Evolutionary conservation across 1,139 yeast genomes (phyloP), one percentile per base, ranked within the genome.

Genomic region (Lodderomyces beijingensis): DNA sequence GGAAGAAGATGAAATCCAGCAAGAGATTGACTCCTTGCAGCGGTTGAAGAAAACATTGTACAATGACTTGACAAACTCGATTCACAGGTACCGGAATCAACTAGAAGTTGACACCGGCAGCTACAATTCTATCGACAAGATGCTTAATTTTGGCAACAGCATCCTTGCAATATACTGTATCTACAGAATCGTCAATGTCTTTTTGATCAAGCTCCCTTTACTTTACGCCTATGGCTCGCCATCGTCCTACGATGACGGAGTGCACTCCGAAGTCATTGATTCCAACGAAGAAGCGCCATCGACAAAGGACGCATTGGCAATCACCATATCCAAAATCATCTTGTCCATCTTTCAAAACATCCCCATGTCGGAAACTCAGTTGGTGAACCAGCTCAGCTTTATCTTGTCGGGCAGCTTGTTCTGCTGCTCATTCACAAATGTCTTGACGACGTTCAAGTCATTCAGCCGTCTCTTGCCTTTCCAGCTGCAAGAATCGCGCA

Each of bases 381-480:
- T 83, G 47, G 70, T 79, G 5, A 75, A 75, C 36, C 84, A 77
- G 47, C 67, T 83, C 30, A 78, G 88, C 19, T 71, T 84, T 43
- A 48, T 77, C 5, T 48, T 84, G 22, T 77, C 89, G 1, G 80
- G 86, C 2, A 66, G 77, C 21, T 62, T 85, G 41, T 83, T 85
- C 44, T 50, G 77, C 6, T 74, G 88, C 35, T 78, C 88, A 4
- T 68, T 84, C 41, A 73, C 80, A n/a, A 75, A 76, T 39, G 85
- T 79, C 2, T 46, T 70, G 29, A 58, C 66, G 23, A 78, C 86
- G 0, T 68, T 78, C 41, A 56, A 51, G 35, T 65, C 71, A 1
- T 57, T 66, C 35, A 56, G 62, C 12, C 46, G 51, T 21, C 44
- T 60, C 25, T 48, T 63, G n/a, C 38, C 46, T 15, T 33, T 32